These are phyloP conservation scores for Trichoderma asperellum DNA, from an alignment of 2,329 filamentous ascomycete genomes.

Conservation along the genomic window DNA sequence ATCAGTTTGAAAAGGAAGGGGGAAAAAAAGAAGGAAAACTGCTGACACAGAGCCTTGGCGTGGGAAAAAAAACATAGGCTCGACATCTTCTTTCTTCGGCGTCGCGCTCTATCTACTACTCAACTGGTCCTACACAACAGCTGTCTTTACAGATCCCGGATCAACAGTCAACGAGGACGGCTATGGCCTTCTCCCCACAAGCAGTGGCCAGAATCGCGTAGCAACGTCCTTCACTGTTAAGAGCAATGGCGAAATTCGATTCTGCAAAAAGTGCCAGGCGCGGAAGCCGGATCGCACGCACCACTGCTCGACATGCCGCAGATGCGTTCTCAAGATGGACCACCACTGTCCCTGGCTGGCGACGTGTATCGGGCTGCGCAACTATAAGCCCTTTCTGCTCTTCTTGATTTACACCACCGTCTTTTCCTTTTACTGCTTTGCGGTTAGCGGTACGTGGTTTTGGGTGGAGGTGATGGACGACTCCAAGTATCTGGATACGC, in stretches of 20 bases:
- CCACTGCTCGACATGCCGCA: conserved; percentile 92
- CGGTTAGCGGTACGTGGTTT: conserved; percentile 78
- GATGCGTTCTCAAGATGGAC: conserved; percentile 98
- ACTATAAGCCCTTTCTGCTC: conserved; percentile 93
- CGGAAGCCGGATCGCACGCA: conserved; percentile 95
- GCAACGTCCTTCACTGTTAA: conserved; percentile 88
- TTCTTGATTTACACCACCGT: conserved; percentile 88
- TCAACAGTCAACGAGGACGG: conserved; percentile 66
- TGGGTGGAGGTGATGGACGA: conserved; percentile 80
- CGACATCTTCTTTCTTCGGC: conserved; percentile 63
- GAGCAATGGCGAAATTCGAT: conserved; percentile 81
- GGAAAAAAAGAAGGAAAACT: background rate
- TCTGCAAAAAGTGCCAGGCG: conserved; percentile 96
- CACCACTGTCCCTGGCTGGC: conserved; percentile 99
- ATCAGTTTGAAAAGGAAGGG: background rate
- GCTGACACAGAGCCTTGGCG: conserved; percentile 12
- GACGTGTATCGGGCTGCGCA: conserved; percentile 89
- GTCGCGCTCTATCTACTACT: conserved; percentile 75
- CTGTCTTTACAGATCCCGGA: conserved; percentile 91
- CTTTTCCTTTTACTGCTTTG: conserved; percentile 82
- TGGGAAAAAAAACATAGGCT: conserved; percentile 47
- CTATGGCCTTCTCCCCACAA: conserved; percentile 81
- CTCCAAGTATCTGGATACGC: conserved; percentile 70
- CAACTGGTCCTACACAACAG: conserved; percentile 87
- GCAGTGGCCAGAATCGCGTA: conserved; percentile 52